Evolutionary conservation across 768 basidiomycete genomes (phyloP), one percentile per base, ranked within the genome.

Genomic region (Mycena polygramma): DNA sequence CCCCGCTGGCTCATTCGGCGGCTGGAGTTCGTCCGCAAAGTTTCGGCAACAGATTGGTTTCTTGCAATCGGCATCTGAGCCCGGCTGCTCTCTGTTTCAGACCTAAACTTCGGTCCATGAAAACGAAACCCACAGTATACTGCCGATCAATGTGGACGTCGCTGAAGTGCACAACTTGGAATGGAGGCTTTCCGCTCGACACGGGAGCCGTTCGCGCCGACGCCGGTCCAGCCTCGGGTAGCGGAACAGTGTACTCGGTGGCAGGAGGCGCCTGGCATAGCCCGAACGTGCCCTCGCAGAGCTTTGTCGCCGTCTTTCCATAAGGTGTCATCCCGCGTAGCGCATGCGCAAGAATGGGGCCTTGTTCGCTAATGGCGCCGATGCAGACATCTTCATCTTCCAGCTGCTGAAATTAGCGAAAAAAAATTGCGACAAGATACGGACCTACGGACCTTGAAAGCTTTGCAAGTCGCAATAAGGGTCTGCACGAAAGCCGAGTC

Each of bases 41-140:
- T 85, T 81, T 60, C 89, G 82, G 75, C 90, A 91, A 75, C 90
- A 91, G 20, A 91, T 86, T 2, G 87, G 87, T 74, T 89, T 89
- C n/a, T 85, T 86, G 78, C 90, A 91, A 49, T 84, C 83, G 2
- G 85, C 84, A 36, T 90, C 87, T 7, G 89, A 75, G 20, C 88
- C 89, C 37, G 82, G 70, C 89, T 59, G 10, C 13, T 39, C 37
- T 54, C 7, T 36, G 22, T n/a, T 3, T 71, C 36, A 68, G 46
- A 30, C 2, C 2, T 6, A 30, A 30, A 19, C 20, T 36, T 36
- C 14, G 45, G 52, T 19, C 36, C 67, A 20, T 20, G 39, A 7
- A 46, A 15, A 26, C 45, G n/a, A 15, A 13, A 73, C 84, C 63
- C 70, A 89, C 89, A 24, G 81, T 78, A 73, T 91, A 91, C 9